These are phyloP conservation scores for Primulina eburnea DNA, from an alignment of 257 asterid genomes.

Conservation along the genomic window DNA sequence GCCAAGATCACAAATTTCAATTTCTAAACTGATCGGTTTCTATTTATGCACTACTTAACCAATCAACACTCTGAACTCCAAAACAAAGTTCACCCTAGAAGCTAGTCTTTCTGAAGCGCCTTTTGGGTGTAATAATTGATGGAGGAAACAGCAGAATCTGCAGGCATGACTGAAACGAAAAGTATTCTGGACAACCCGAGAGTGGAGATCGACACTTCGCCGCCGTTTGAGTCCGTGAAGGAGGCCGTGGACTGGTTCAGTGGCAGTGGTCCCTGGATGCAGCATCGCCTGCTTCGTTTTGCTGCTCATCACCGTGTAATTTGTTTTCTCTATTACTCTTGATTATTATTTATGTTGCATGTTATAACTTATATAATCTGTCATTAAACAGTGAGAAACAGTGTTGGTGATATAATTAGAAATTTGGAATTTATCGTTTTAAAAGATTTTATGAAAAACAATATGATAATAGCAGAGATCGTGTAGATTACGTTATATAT, in stretches of 20 bases:
- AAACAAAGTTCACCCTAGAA: background rate
- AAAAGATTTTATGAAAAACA: no score
- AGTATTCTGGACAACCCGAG: conserved; percentile 49
- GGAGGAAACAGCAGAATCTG: conserved; percentile 42
- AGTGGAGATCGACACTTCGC: conserved; percentile 83
- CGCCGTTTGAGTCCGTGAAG: conserved; percentile 90
- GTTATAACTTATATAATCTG: background rate
- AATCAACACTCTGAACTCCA: background rate
- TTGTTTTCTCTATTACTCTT: background rate
- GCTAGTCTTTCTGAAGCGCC: background rate
- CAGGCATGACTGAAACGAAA: conserved; percentile 35
- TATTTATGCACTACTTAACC: background rate
- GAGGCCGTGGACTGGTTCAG: conserved; percentile 91
- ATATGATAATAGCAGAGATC: no score
- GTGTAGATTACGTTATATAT: no score
- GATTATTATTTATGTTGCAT: background rate
- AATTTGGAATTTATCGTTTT: no score
- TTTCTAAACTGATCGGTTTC: background rate
- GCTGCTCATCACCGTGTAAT: conserved; percentile 31
- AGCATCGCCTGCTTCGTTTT: conserved; percentile 55
- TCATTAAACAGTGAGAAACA: background rate
- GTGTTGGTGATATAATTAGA: no score
- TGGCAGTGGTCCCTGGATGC: conserved; percentile 88
- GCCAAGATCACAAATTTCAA: no score
- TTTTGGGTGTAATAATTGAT: conserved; percentile 13